Evolutionary conservation across 306 rosid species (phyloP).

Genomic region (Sophora flavescens): DNA sequence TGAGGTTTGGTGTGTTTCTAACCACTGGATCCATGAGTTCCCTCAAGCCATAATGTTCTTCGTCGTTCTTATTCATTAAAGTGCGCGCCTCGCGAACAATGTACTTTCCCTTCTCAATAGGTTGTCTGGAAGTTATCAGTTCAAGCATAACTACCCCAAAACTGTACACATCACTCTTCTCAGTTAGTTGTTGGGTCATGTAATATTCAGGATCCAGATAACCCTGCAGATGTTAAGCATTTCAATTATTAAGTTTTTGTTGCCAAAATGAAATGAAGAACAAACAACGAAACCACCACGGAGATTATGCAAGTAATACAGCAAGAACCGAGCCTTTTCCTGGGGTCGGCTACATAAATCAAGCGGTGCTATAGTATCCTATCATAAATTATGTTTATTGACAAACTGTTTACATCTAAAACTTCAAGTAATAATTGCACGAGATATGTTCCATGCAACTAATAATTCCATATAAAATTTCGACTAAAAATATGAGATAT

Average conservation of each 20-base stretch:
- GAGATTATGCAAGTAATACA: too few species aligned
- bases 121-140: slow-evolving; percentile 77
- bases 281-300: not conserved
- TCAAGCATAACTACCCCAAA: slow-evolving; percentile 95
- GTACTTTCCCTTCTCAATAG: slow-evolving; percentile 90
- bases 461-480: not conserved
- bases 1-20: slow-evolving; percentile 56
- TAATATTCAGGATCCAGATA: slow-evolving; percentile 95
- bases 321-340: too few species aligned
- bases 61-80: slow-evolving; percentile 60
- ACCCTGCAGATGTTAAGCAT: slow-evolving; percentile 65
- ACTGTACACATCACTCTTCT: slow-evolving; percentile 92
- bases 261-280: not conserved
- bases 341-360: too few species aligned
- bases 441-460: not conserved
- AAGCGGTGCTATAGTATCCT: too few species aligned
- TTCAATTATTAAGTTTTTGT: slow-evolving; percentile 20
- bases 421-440: too few species aligned
- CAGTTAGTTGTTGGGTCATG: slow-evolving; percentile 90
- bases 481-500: not conserved
- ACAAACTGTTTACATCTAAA: too few species aligned
- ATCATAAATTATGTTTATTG: too few species aligned
- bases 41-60: slow-evolving; percentile 70
- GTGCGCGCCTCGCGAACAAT: slow-evolving; percentile 74
- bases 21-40: slow-evolving; percentile 74